Conservation (phyloP, 2,329 filamentous ascomycete genomes). For the Fusarium chuoi region DNA sequence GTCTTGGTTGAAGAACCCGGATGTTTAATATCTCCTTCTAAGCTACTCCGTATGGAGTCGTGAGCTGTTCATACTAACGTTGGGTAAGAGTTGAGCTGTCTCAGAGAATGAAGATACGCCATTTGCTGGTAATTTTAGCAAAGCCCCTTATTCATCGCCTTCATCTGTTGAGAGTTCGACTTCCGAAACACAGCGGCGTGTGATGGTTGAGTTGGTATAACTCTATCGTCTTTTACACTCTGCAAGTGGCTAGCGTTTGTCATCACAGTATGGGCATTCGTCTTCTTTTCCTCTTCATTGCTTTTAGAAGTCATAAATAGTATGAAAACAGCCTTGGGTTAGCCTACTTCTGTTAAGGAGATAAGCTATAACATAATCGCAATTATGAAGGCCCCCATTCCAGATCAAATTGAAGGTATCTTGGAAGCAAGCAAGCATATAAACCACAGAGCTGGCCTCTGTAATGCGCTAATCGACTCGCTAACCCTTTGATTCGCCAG, state of each 20-base stretch:
- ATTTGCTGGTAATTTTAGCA: neutral
- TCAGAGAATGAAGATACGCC: neutral
- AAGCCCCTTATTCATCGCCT: neutral
- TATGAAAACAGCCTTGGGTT: neutral
- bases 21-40: neutral
- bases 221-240: neutral
- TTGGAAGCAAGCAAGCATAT: neutral
- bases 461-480: neutral
- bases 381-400: neutral
- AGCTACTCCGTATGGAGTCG: neutral
- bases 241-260: slow-evolving; percentile 8
- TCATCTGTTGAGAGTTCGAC: neutral
- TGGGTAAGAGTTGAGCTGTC: neutral
- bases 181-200: neutral
- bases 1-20: neutral
- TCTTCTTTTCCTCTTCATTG: neutral
- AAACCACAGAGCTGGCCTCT: neutral
- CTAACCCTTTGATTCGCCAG: neutral
- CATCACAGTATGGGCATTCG: slow-evolving; percentile 7
- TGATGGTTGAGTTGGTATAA: neutral
- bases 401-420: neutral
- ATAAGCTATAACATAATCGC: neutral
- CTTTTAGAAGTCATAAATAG: neutral
- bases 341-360: neutral
- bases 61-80: neutral